A percentile compares a stretch with the other conserved stretches of the same genome.
These are phyloP conservation scores for Betula pendula DNA, from an alignment of 306 rosid genomes.

Conservation along the genomic window DNA sequence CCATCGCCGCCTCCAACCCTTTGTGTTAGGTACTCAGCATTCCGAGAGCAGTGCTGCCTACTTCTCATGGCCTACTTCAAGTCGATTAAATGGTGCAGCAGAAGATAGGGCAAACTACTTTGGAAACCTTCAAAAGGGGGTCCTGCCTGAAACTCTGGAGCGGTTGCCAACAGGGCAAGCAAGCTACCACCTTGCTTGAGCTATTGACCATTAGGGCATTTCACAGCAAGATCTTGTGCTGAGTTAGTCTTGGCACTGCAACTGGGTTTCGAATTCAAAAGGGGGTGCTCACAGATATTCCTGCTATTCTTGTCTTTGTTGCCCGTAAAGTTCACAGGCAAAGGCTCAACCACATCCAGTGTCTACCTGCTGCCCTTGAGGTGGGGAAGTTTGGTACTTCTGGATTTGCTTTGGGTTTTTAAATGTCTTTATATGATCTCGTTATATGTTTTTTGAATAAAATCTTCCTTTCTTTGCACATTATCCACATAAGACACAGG, in stretches of 20 bases:
- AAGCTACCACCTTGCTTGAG: slow-evolving; percentile 93
- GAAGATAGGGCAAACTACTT: slow-evolving; percentile 89
- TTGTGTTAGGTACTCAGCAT: slow-evolving; percentile 77
- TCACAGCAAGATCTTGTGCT: slow-evolving; percentile 91
- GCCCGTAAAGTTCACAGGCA: slow-evolving; percentile 93
- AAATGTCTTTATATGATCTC: slow-evolving; percentile 20
- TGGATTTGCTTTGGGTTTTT: slow-evolving; percentile 49
- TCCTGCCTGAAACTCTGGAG: slow-evolving; percentile 88
- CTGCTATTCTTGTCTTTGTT: slow-evolving; percentile 95
- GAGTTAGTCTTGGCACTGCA: slow-evolving; percentile 92
- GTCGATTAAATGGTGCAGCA: slow-evolving; percentile 79
- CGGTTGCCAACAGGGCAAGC: slow-evolving; percentile 84
- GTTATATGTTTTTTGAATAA: slow-evolving; percentile 10
- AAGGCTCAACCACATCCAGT: slow-evolving; percentile 71
- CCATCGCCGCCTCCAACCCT: slow-evolving; percentile 67
- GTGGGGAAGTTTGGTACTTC: slow-evolving; percentile 63
- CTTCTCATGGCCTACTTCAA: slow-evolving; percentile 95
- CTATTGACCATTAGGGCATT: slow-evolving; percentile 97
- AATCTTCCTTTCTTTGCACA: background rate
- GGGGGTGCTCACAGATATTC: slow-evolving; percentile 86
- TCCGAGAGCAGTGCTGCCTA: slow-evolving; percentile 86
- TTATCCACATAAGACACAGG: background rate
- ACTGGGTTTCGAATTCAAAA: slow-evolving; percentile 89
- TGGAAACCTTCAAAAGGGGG: slow-evolving; percentile 91
- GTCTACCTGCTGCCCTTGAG: slow-evolving; percentile 98